Percentiles rank a stretch among this genome's conserved stretches.
Conservation (phyloP, 495 filamentous ascomycete genomes). For the Xylaria cubensis region DNA sequence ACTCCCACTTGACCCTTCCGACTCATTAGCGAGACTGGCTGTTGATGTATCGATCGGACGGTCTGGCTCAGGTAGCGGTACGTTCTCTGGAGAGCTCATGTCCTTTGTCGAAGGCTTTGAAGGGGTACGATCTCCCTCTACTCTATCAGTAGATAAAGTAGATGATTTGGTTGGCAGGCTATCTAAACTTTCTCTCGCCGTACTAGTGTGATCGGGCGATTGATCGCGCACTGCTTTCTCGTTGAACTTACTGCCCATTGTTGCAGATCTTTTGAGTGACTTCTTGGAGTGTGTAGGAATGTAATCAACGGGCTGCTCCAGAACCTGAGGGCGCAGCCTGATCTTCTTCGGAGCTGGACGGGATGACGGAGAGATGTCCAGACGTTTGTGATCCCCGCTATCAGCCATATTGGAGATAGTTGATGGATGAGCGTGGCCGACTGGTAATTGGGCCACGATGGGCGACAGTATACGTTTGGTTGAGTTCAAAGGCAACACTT, state of each 20-base stretch:
- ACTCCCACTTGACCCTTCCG: constrained; percentile 44
- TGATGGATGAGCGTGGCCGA: background rate
- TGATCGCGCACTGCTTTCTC: constrained; percentile 15
- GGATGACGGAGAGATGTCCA: background rate
- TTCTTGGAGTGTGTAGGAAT: constrained; percentile 28
- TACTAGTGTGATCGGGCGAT: background rate
- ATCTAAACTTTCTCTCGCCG: background rate
- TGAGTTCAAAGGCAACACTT: constrained; percentile 3
- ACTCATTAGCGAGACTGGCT: constrained; percentile 23
- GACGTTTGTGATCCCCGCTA: constrained; percentile 9
- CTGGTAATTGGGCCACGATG: background rate
- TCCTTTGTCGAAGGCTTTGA: constrained; percentile 14
- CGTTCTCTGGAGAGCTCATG: constrained; percentile 10
- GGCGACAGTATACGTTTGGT: constrained; percentile 16
- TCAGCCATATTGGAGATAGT: constrained; percentile 21
- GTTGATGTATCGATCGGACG: background rate
- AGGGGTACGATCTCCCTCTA: background rate
- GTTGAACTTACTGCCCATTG: constrained; percentile 25
- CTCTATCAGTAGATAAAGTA: background rate
- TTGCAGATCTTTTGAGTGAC: constrained; percentile 31
- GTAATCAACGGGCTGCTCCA: constrained; percentile 28
- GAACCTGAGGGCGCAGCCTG: constrained; percentile 34
- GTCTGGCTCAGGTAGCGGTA: constrained; percentile 23
- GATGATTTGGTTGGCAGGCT: background rate
- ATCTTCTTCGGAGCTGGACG: constrained; percentile 24